Evolutionary conservation across 192 early-diverging fungal species (phyloP), one percentile per base, ranked within the genome.

Genomic region (Coemansia sp.): DNA sequence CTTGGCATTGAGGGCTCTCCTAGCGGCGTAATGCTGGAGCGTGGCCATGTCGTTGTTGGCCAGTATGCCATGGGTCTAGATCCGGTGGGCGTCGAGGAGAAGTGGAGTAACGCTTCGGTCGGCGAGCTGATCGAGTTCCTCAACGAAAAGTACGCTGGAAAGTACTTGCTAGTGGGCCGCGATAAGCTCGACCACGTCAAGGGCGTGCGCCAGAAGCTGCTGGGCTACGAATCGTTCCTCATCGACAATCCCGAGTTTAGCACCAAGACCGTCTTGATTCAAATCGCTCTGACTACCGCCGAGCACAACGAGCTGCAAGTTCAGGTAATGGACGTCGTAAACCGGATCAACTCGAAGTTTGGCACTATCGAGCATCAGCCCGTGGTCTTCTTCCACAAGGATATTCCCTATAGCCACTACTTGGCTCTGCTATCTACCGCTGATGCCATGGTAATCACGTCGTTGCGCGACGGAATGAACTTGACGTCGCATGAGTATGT

Each of bases 41-140:
- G 90, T 9, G 88, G 91, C 40, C 87, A 88, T 24, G 94, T 96
- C 5, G 86, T 87, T n/a, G 90, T 98, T 57, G 94, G 93, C 12
- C 95, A 96, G 62, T 96, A 97, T 66, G 96, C 97, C 20, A 97
- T 99, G 74, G 97, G 95, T 12, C 95, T 99, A 63, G 96, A 99
- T 71, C 84, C 89, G 31, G 84, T 82, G 3, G 83, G 90, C 6
- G 81, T 97, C 10, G 90, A 91, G 49, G 86, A 89, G 52, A 94
- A 95, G 63, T 84, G 81, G 72, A 70, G 86, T 70, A 90, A 92
- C 38, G 86, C 86, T 2, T 80, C 84, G 1, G 96, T 99, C 1
- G 75, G 80, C 64, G 88, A 93, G 62, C 94, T 95, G 88, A 88
- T 93, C 68, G 75, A 87, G 46, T 85, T 92, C 27, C 86, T 99